Percentiles rank a stretch among this genome's conserved stretches.
Conservation (phyloP, 495 filamentous ascomycete species). For the Penicillium paradoxum region DNA sequence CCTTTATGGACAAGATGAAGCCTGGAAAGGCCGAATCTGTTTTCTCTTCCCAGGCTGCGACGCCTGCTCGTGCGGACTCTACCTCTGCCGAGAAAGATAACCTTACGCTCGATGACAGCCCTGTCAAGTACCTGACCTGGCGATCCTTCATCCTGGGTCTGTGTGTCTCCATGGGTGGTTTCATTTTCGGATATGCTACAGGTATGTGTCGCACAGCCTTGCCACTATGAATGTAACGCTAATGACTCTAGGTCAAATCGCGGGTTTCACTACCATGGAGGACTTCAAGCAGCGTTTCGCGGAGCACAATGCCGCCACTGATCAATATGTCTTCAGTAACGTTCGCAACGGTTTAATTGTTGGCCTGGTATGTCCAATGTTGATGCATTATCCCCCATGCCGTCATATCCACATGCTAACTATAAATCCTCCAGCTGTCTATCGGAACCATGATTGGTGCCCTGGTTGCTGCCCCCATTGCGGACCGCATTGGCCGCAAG, state of each 20-base stretch:
- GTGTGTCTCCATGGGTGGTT: conserved; percentile 63
- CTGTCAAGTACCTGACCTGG: conserved; percentile 45
- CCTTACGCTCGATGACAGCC: conserved; percentile 40
- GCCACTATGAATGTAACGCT: conserved; percentile 2
- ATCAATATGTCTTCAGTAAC: conserved; percentile 47
- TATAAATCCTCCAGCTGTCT: conserved; percentile 36
- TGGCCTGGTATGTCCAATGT: conserved; percentile 39
- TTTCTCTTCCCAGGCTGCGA: conserved; percentile 34
- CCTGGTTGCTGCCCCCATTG: conserved; percentile 54
- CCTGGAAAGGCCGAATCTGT: conserved; percentile 23
- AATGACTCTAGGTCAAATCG: conserved; percentile 44
- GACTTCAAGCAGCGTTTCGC: conserved; percentile 49
- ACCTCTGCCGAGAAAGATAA: conserved; percentile 35
- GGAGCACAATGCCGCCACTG: conserved; percentile 27
- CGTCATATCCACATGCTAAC: neutral
- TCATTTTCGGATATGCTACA: conserved; percentile 74
- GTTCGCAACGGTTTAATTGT: conserved; percentile 54
- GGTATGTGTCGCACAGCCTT: conserved; percentile 28
- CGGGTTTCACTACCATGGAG: conserved; percentile 57
- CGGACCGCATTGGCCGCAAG: conserved; percentile 51
- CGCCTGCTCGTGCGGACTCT: conserved; percentile 37
- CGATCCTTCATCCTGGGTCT: conserved; percentile 48
- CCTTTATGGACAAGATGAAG: conserved; percentile 33
- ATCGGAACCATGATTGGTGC: conserved; percentile 68
- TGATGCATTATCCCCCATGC: neutral